Evolutionary conservation across 2,329 filamentous ascomycete species (phyloP), one percentile per base, ranked within the genome.

Genomic region (Paraphoma sp.): DNA sequence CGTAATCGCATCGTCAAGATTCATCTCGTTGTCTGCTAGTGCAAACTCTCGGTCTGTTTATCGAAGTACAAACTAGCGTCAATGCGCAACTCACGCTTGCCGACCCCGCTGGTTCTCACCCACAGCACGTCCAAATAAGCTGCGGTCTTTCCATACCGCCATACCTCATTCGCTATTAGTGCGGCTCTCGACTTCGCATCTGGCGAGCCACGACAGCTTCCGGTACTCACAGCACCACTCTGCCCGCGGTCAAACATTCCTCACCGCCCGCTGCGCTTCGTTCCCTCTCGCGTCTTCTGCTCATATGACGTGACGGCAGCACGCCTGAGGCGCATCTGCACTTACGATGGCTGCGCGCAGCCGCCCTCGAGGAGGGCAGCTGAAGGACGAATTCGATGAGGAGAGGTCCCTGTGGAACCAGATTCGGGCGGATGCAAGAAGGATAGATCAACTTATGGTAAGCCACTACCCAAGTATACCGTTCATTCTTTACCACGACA

Each of bases 371-470:
- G 62, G 72, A 61, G 68, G 78, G 59, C 65, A 80, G 54, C 74
- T 75, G 63, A 82, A 81, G 60, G 80, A 83, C 54, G 81, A 83
- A 57, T 76, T 80, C 44, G 81, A 83, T 52, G 81, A 83, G 66
- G 81, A 83, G 67, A 74, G 80, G 31, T 73, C 78, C 14, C 67
- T 83, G 51, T 83, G 81, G 81, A 80, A 78, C 51, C 76, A 79
- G 56, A 80, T 83, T 55, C 76, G 76, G 49, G 72, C 74, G 42
- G 78, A 81, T 60, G 79, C 77, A 6, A 78, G 76, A 48, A 74
- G 79, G 45, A 77, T 82, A 29, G 81, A 83, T 55, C 68, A 65
- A 40, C 77, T 82, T 64, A 77, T 81, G 67, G 81, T 82, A 77
- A 73, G 80, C 47, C 49, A 29, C 18, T 42, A 40, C 23, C 44